Evolutionary conservation across 1,139 yeast species (phyloP), one percentile per base, ranked within the genome.

Genomic region (Candida sp.): DNA sequence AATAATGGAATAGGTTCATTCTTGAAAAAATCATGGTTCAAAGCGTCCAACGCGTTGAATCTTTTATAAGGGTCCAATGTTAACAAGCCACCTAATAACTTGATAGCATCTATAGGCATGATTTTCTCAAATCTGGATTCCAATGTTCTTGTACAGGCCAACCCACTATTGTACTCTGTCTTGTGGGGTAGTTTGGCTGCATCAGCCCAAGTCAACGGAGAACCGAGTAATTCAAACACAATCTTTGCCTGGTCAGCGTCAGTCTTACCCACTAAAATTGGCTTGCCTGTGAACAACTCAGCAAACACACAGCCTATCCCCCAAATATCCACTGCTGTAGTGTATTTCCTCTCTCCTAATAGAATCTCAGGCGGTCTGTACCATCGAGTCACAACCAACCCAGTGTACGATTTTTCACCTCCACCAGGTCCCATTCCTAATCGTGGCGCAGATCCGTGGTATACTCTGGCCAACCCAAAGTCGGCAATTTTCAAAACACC

Each of bases 271-370:
- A 85, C 92, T 47, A 96, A 70, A 22, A 96, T 90, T 0, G 99
- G 99, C 57, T 81, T 83, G 52, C 84, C 81, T 39, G 84, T 84
- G 70, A 90, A 94, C 62, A 93, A 77, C 67, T 96, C 99, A 0
- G 92, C 99, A 68, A 96, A 86, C 0, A 96, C 96, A 71, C 99
- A 96, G 2, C 99, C 99, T 9, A 90, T 83, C 1, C 98, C 98
- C 99, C 99, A 94, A 70, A 94, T 80, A 69, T 94, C 98, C 22
- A 94, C 93, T 0, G 98, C 96, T 0, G 98, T 90, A 2, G 98
- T 92, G 64, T 94, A 94, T 53, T 81, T 77, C 54, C 88, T 77
- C 59, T 92, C 97, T 1, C 98, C 98, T 49, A 94, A 70, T 26
- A 94, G 78, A 25, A 94, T 77, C 67, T 94, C 98, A 0, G 98